Evolutionary conservation across 139 green algal species (phyloP), one percentile per base, ranked within the genome.

Genomic region (Choricystis sp.): DNA sequence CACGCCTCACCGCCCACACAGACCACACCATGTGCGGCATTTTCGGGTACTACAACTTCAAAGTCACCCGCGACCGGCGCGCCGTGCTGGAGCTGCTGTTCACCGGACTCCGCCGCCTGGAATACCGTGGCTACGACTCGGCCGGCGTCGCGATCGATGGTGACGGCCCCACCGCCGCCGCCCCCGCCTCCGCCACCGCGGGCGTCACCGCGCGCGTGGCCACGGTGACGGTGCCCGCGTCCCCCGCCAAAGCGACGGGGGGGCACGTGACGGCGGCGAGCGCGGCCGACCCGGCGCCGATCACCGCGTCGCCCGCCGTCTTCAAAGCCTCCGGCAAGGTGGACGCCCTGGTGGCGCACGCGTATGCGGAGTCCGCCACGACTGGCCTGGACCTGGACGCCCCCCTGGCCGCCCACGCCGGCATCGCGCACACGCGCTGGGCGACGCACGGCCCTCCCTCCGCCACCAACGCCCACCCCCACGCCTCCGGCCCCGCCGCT

Each of bases 71-170:
- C 26, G 72, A 84, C 49, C 66, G 87, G 9, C 59, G 73, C n/a
- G 71, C 74, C 1, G 87, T 97, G 23, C 63, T 98, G 9, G 77
- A 96, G 9, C 75, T 78, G 29, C 74, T 96, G 60, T 84, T 97
- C 63, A 87, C 79, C 0, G 93, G 93, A 1, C 77, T 99, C 26
- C 76, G 81, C 60, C 74, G 93, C 23, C 79, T 99, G 5, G 94
- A 99, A 66, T 99, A 99, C 72, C 78, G 94, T 29, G 94, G 94
- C 30, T 99, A 98, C 56, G 92, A 98, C 70, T 95, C 87, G 16
- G 79, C 89, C 2, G 93, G 93, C 56, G 69, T 99, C 24, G 85
- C 77, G n/a, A 72, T 97, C 48, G 91, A 96, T 62, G 69, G 60
- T 5, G 31, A 59, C 57, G 49, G 3, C n/a, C 65, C 56, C 31